These are phyloP conservation scores for Coemansia sp. DNA, from an alignment of 192 early-diverging fungal species.

Conservation along the genomic window DNA sequence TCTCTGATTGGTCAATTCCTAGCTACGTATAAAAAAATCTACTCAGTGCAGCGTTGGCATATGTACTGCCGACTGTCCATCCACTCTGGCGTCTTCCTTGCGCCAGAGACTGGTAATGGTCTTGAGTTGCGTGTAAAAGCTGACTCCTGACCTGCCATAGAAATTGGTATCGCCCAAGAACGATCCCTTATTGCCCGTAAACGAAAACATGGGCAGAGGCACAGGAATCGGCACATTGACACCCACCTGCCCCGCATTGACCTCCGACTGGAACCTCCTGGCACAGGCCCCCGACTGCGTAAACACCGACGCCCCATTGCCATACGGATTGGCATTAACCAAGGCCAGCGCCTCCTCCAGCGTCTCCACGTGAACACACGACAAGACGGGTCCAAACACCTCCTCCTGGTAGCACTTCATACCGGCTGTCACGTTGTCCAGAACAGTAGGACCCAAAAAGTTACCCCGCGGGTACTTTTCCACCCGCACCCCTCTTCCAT, in stretches of 20 bases:
- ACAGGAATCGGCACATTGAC: conserved; percentile 92
- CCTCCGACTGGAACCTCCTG: conserved; percentile 81
- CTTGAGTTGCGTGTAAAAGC: conserved; percentile 92
- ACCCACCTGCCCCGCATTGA: conserved; percentile 92
- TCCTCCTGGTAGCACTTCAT: conserved; percentile 94
- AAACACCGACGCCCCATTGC: conserved; percentile 84
- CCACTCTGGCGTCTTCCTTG: conserved; percentile 71
- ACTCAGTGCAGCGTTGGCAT: conserved; percentile 81
- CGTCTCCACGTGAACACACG: conserved; percentile 77
- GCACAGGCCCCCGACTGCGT: conserved; percentile 87
- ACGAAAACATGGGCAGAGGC: conserved; percentile 95
- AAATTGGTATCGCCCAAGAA: conserved; percentile 96
- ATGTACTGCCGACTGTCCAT: conserved; percentile 65
- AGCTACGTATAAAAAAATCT: neutral
- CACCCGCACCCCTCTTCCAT: conserved; percentile 78
- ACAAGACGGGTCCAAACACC: conserved; percentile 94
- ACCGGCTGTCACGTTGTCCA: conserved; percentile 65
- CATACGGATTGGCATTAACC: conserved; percentile 88
- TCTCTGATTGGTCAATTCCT: conserved; percentile 11
- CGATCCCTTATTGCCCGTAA: conserved; percentile 87
- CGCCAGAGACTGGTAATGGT: conserved; percentile 95
- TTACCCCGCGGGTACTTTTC: conserved; percentile 85
- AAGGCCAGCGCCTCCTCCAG: conserved; percentile 89
- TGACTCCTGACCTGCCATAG: conserved; percentile 71
- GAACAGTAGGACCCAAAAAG: conserved; percentile 93